A percentile compares a stretch with the other conserved stretches of the same genome.
phyloP scores from a whole-genome alignment of 2,329 filamentous ascomycete species.

The Fusarium cyanostomum region DNA sequence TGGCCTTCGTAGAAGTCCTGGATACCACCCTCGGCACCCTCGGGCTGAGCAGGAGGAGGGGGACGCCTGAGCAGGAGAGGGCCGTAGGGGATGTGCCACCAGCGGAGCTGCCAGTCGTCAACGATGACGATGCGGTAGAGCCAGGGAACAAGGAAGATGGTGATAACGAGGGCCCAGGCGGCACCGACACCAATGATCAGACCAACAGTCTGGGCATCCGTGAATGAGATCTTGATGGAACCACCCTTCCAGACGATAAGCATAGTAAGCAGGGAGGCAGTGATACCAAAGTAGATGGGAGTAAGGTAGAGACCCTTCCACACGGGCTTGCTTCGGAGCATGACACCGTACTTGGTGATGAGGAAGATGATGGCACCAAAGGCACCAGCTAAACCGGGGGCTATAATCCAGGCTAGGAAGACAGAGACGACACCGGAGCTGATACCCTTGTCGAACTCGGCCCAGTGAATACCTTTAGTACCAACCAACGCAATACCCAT shows the following conservation, averaged over 20 bases:
- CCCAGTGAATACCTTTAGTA: constrained; percentile 62
- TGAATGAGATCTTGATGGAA: constrained; percentile 51
- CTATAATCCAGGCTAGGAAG: constrained; percentile 69
- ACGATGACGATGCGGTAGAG: constrained; percentile 66
- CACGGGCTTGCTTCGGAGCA: constrained; percentile 63
- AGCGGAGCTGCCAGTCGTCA: constrained; percentile 69
- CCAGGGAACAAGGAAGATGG: constrained; percentile 67
- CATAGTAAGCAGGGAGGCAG: constrained; percentile 64
- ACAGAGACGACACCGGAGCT: constrained; percentile 60
- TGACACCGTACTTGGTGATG: constrained; percentile 67
- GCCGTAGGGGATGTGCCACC: constrained; percentile 63
- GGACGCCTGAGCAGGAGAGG: constrained; percentile 61
- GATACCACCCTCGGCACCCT: constrained; percentile 67
- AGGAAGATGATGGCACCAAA: constrained; percentile 67
- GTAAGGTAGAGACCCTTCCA: constrained; percentile 62
- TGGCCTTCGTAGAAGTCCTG: constrained; percentile 67
- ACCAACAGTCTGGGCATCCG: constrained; percentile 57
- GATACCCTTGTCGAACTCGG: constrained; percentile 53
- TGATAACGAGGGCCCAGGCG: constrained; percentile 58
- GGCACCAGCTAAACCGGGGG: constrained; percentile 63
- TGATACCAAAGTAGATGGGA: constrained; percentile 67
- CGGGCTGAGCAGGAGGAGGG: constrained; percentile 65
- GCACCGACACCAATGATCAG: constrained; percentile 64
- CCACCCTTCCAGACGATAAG: constrained; percentile 69
- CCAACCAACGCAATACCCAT: constrained; percentile 67